Base-by-base conservation (phyloP, 306 rosid species). In the Alnus glutinosa region DNA sequence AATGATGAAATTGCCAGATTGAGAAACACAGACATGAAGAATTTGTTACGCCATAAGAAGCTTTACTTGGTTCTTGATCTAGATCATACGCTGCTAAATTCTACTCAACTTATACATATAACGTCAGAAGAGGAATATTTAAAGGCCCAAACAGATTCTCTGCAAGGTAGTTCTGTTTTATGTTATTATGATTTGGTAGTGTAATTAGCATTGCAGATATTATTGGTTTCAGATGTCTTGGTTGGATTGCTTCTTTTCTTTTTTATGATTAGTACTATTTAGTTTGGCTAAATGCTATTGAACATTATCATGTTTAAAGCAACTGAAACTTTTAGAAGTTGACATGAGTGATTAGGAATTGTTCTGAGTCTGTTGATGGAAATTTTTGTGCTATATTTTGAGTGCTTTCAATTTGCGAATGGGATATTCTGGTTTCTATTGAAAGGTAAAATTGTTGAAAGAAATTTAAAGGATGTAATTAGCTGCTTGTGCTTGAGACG, bases 41-140 rank as follows among this genome's bases (percentile, higher is more conserved):
- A 62, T 46, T 86, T 89, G 34, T 70, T 91, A 57, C 75, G 59
- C 9, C 83, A 70, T 77, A 89, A 81, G 83, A 96, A 91, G 81
- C 96, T 96, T 13, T 87, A 80, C 78, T 82, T 93, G 89, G 89
- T 96, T 75, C 98, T 93, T 83, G 98, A 96, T 83, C 89, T 96
- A 16, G 98, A 96, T 84, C 98, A 93, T 76, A 96, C 99, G 2
- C 74, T 96, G 44, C 82, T 93, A 47, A 91, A 96, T 79, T 90
- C 98, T 61, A 90, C 98, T 46, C 84, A 51, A 54, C 90, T 93
- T 15, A 62, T 55, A 57, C 80, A 88, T 75, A 23, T 96, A 83
- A 86, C 84, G 44, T 19, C 88, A 15, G 94, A 91, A 61, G 96
- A 93, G 83, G 84, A 85, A 19, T 86, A 93, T 80, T 89, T 96